Percentiles rank a stretch among this genome's conserved stretches.
Evolutionary conservation across 1,139 yeast genomes (phyloP).

Genomic region (Suhomyces panamericanus): DNA sequence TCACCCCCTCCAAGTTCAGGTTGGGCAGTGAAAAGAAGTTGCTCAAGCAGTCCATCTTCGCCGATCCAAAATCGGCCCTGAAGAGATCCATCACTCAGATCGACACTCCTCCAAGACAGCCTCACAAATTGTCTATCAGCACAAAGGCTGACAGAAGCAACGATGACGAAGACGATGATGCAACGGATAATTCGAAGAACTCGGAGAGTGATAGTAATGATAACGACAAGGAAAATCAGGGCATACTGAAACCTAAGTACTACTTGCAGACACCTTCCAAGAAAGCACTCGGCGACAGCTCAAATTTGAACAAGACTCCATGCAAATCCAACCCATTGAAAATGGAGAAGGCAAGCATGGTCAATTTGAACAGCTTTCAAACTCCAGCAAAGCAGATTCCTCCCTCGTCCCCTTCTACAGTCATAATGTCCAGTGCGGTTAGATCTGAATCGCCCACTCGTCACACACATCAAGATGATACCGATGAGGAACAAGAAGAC

Average conservation of each 20-base stretch:
- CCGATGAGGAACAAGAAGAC: conserved; percentile 9
- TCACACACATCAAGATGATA: conserved; percentile 1
- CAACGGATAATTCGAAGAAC: conserved; percentile 18
- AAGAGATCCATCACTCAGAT: conserved; percentile 40
- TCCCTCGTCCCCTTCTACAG: conserved; percentile 27
- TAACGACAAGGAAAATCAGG: conserved; percentile 14
- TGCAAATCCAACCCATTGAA: conserved; percentile 11
- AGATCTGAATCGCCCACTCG: conserved; percentile 10
- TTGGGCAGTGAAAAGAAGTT: conserved; percentile 24
- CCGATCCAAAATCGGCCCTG: conserved; percentile 28
- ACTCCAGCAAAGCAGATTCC: conserved; percentile 25
- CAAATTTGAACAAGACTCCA: conserved; percentile 25
- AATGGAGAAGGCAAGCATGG: conserved; percentile 7
- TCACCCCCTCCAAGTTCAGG: conserved; percentile 46
- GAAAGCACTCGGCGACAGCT: conserved; percentile 28
- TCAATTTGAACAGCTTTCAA: conserved; percentile 10
- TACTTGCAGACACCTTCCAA: conserved; percentile 37
- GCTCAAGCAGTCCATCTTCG: conserved; percentile 21
- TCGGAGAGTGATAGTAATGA: conserved; percentile 12
- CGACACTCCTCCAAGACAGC: conserved; percentile 46
- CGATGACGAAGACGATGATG: conserved; percentile 18
- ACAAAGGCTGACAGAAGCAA: conserved; percentile 18
- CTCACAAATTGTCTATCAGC: conserved; percentile 33
- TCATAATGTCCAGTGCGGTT: conserved; percentile 22
- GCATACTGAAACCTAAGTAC: conserved; percentile 12